These are phyloP conservation scores for Aspergillus incahuasiensis DNA, from an alignment of 495 filamentous ascomycete genomes.

Conservation along the genomic window DNA sequence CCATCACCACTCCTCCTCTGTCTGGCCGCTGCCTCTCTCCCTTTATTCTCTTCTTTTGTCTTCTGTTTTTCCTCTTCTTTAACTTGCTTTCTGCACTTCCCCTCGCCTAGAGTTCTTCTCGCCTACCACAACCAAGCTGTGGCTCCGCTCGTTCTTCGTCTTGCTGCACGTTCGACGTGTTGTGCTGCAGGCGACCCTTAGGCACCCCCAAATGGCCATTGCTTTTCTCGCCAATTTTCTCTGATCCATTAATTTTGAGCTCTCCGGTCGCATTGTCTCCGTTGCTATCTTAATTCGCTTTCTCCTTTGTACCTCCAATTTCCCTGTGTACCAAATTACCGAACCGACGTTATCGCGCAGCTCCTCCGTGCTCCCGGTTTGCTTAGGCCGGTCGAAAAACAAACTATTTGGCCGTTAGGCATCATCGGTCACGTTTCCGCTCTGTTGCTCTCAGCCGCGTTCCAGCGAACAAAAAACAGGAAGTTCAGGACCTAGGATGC, in stretches of 20 bases:
- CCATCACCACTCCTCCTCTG: conserved; percentile 17
- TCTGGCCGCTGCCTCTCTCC: conserved; percentile 1
- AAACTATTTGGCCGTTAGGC: conserved; percentile 6
- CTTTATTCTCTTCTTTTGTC: conserved; percentile 3
- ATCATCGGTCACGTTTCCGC: conserved; percentile 11
- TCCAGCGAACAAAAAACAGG: conserved; percentile 13
- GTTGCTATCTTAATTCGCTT: conserved; percentile 9
- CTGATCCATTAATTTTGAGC: conserved; percentile 2
- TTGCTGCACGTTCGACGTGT: conserved; percentile 25
- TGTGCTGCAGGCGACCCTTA: conserved; percentile 35
- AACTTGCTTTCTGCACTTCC: conserved; percentile 8
- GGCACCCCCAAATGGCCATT: conserved; percentile 16
- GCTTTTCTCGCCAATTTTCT: conserved; percentile 18
- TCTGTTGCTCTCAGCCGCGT: conserved; percentile 12
- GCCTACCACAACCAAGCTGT: conserved; percentile 9
- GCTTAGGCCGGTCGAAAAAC: not conserved
- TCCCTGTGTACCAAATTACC: not conserved
- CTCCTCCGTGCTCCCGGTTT: not conserved
- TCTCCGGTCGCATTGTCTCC: conserved; percentile 2
- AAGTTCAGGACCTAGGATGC: conserved; percentile 32
- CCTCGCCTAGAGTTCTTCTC: conserved; percentile 2
- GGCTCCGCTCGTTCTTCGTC: conserved; percentile 14
- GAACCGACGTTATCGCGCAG: not conserved
- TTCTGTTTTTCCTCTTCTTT: conserved; percentile 16
- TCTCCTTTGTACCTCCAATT: conserved; percentile 1